These are phyloP conservation scores for Gymnopus androsaceus DNA, from an alignment of 1,284 basidiomycete genomes.

Conservation along the genomic window DNA sequence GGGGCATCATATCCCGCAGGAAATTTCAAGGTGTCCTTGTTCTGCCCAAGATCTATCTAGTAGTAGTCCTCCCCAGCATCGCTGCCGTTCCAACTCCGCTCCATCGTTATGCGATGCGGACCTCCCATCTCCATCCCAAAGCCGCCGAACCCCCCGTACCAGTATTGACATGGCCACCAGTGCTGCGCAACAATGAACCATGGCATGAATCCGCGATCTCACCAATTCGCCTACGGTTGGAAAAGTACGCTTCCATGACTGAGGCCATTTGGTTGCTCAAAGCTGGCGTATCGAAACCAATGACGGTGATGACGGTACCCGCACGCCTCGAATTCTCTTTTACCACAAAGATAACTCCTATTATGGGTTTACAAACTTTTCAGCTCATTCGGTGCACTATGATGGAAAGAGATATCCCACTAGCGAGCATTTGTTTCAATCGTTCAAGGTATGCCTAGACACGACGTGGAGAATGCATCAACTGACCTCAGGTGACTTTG, in stretches of 20 bases:
- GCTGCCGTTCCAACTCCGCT: too few relatives aligned
- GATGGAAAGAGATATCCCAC: conserved; percentile 63
- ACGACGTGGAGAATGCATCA: conserved; percentile 7
- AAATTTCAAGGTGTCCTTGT: neutral
- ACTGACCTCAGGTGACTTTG: neutral
- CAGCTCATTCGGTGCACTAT: conserved; percentile 56
- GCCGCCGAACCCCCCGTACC: neutral
- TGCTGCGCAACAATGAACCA: neutral
- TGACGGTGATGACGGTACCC: too few relatives aligned
- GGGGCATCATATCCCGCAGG: conserved; percentile 23
- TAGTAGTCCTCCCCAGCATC: neutral
- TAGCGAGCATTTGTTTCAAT: conserved; percentile 69
- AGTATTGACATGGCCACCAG: neutral
- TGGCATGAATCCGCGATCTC: neutral
- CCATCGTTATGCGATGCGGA: too few relatives aligned
- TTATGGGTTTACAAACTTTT: conserved; percentile 73
- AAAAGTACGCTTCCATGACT: neutral
- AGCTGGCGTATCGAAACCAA: too few relatives aligned
- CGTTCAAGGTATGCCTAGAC: conserved; percentile 58
- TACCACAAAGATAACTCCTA: conserved; percentile 62
- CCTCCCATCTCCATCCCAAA: neutral
- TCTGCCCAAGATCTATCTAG: conserved; percentile 6
- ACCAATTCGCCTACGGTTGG: neutral
- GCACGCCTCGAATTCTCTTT: conserved; percentile 43
- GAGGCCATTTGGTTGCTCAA: neutral